Evolutionary conservation across 495 filamentous ascomycete genomes (phyloP), one percentile per base, ranked within the genome.

Genomic region (Daldinia grandis): DNA sequence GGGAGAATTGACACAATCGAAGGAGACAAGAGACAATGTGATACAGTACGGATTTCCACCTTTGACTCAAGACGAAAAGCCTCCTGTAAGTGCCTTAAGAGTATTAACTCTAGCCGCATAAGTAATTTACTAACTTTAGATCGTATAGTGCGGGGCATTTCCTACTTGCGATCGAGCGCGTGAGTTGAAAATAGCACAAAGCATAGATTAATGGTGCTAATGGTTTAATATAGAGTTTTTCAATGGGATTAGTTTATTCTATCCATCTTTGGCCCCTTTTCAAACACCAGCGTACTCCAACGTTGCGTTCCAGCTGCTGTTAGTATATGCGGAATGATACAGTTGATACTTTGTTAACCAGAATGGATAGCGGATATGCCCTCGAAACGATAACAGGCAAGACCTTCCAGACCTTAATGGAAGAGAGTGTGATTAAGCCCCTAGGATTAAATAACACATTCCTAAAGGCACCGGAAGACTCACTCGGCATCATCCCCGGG

Each of bases 401-500:
- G 58, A 25, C 66, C 1, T 81, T 78, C 53, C 68, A 81, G 9
- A 59, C 78, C 0, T 69, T 86, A 10, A 75, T 88, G 17, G 57
- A 82, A 31, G 75, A 78, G 8, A 58, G 71, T 12, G 58, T 88
- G 24, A 61, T 85, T 25, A 64, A 71, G 17, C 83, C 83, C 0
- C 76, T 89, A 3, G 76, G 77, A 4, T 68, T 89, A 15, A 83
- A 73, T 4, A 78, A 81, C 21, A 83, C 78, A 4, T 79, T 80
- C 49, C 67, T 75, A 8, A 66, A 69, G 24, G 59, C 71, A 1
- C 81, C 81, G 2, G 69, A 77, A 27, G 69, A 75, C 17, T 70
- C 78, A 0, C 63, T 71, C 1, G 79, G 79, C 1, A 62, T 82
- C 6, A 80, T 82, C 25, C 81, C 80, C 0, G 79, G 80, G 2